phyloP scores from a whole-genome alignment of 345 rosid genomes.

The Diplotaxis tenuifolia region DNA sequence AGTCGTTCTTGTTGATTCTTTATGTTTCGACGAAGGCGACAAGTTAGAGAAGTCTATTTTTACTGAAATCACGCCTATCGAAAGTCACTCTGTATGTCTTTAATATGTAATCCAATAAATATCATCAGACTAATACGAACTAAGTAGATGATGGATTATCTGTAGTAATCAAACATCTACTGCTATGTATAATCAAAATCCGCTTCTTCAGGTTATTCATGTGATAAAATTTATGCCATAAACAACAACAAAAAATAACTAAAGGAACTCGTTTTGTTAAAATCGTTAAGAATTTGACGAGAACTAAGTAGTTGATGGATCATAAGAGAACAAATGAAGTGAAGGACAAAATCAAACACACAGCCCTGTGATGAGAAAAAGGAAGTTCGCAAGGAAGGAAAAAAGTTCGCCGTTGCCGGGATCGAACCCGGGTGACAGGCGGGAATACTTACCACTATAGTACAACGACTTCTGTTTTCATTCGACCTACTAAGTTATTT shows the following conservation, averaged over 20 bases:
- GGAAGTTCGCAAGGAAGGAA: background rate
- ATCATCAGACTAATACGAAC: too few relatives aligned
- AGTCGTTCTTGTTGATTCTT: constrained; percentile 18
- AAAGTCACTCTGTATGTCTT: constrained; percentile 6
- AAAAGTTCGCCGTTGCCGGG: constrained; percentile 37
- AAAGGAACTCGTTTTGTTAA: background rate
- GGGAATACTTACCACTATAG: constrained; percentile 93
- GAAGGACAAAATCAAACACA: background rate
- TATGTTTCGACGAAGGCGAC: constrained; percentile 22
- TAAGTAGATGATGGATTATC: too few relatives aligned
- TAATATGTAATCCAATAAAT: constrained; percentile 6
- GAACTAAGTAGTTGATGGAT: background rate
- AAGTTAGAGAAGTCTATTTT: constrained; percentile 9
- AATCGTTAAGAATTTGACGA: background rate
- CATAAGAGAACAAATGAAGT: background rate
- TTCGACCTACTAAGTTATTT: too few relatives aligned
- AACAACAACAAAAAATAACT: background rate
- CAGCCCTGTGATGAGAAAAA: background rate
- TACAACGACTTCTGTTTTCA: constrained; percentile 66
- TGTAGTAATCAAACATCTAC: background rate
- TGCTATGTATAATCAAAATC: background rate
- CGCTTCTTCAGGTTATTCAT: background rate
- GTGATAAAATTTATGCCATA: background rate
- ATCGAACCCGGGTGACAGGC: constrained; percentile 99
- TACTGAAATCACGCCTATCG: background rate